phyloP scores from a whole-genome alignment of 2,329 filamentous ascomycete genomes.

The Neospermospora avenae region DNA sequence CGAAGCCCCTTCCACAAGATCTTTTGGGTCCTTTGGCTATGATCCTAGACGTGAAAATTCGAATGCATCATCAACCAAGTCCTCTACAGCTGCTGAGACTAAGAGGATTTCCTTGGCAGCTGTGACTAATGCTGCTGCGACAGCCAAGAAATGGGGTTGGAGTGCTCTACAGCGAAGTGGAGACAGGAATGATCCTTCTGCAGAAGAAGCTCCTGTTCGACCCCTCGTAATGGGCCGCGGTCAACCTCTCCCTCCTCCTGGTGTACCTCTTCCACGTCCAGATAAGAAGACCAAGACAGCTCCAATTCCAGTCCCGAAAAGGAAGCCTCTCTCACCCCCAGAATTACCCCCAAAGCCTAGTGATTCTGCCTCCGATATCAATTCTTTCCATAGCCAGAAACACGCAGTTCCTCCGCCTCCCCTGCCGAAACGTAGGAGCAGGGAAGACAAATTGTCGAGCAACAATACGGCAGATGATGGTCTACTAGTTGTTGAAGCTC shows the following conservation, averaged over 20 bases:
- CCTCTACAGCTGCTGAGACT: slow-evolving; percentile 29
- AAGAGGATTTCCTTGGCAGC: slow-evolving; percentile 53
- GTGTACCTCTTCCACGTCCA: slow-evolving; percentile 71
- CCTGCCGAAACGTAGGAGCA: slow-evolving; percentile 40
- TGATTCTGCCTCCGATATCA: slow-evolving; percentile 33
- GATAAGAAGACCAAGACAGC: slow-evolving; percentile 57
- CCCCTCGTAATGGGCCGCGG: slow-evolving; percentile 71
- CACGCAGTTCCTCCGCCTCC: slow-evolving; percentile 43
- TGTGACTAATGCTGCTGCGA: slow-evolving; percentile 52
- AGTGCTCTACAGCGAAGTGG: slow-evolving; percentile 51
- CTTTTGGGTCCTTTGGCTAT: slow-evolving; percentile 39
- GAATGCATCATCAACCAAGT: slow-evolving; percentile 33
- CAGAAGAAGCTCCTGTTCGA: slow-evolving; percentile 47
- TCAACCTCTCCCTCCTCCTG: slow-evolving; percentile 76
- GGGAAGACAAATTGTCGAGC: slow-evolving; percentile 36
- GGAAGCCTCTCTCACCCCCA: slow-evolving; percentile 57
- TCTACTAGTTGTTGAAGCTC: slow-evolving; percentile 63
- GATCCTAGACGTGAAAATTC: slow-evolving; percentile 35
- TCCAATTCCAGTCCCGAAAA: slow-evolving; percentile 55
- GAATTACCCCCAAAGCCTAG: slow-evolving; percentile 32
- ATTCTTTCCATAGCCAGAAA: slow-evolving; percentile 16
- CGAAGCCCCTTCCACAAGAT: slow-evolving; percentile 40
- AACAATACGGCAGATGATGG: slow-evolving; percentile 45
- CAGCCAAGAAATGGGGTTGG: slow-evolving; percentile 58
- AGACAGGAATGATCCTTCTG: slow-evolving; percentile 32